phyloP scores from a whole-genome alignment of 345 rosid species.

The Bruguiera sexangula region DNA sequence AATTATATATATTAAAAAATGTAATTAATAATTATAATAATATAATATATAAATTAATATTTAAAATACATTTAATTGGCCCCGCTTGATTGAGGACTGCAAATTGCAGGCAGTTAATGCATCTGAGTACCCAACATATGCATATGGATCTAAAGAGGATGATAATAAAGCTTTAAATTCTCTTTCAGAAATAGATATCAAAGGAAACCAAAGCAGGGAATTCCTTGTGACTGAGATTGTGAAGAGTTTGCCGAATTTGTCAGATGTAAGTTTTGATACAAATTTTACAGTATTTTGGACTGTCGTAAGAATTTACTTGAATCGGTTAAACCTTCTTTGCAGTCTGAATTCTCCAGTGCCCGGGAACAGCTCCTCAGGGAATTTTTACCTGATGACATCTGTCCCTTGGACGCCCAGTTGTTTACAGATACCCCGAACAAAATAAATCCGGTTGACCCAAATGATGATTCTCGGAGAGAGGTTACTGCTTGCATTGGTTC shows the following conservation, averaged over 20 bases:
- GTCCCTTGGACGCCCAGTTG: conserved; percentile 68
- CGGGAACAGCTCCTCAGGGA: conserved; percentile 59
- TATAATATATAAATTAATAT: too few species aligned
- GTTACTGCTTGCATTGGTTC: conserved; percentile 22
- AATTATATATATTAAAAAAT: too few species aligned
- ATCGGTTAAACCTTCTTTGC: conserved; percentile 14
- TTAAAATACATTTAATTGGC: too few species aligned
- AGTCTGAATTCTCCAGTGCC: conserved; percentile 55
- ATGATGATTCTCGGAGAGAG: conserved; percentile 34
- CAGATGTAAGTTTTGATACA: conserved; percentile 42
- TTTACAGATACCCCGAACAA: conserved; percentile 41
- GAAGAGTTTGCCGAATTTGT: conserved; percentile 55
- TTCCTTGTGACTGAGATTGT: conserved; percentile 58
- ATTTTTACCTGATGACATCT: conserved; percentile 79
- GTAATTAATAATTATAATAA: too few species aligned
- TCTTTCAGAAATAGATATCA: conserved; percentile 50
- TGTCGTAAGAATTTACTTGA: background rate
- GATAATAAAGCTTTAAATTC: conserved; percentile 53
- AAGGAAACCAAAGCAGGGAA: conserved; percentile 57
- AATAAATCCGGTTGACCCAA: conserved; percentile 33
- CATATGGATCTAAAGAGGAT: conserved; percentile 74
- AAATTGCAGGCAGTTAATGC: conserved; percentile 57
- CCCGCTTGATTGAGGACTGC: conserved; percentile 56
- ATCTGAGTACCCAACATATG: conserved; percentile 29
- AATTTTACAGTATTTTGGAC: conserved; percentile 3